Percentiles rank a stretch among this genome's conserved stretches.
Evolutionary conservation across 1,284 basidiomycete species (phyloP).

Genomic region (Fomitopsis palustris): DNA sequence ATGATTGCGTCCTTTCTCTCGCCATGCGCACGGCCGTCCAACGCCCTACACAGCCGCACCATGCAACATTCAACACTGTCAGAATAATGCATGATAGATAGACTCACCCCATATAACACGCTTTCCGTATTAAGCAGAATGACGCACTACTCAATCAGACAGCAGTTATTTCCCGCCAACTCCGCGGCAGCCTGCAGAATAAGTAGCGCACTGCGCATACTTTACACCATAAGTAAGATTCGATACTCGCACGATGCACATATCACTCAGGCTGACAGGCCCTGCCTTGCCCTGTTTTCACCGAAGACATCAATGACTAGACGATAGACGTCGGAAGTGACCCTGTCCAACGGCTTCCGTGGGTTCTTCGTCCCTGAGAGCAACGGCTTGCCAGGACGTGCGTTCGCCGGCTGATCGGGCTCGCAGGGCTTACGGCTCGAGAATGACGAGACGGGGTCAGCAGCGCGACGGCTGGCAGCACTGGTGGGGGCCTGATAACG

Average conservation of each 20-base stretch:
- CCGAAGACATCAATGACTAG: background rate
- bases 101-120: too few species aligned
- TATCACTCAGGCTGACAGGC: background rate
- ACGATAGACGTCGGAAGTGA: background rate
- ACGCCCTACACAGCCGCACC: too few species aligned
- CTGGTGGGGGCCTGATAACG: constrained; percentile 17
- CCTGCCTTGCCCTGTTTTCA: background rate
- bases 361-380: background rate
- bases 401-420: background rate
- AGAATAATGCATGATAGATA: too few species aligned
- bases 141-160: too few species aligned
- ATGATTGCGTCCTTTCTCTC: too few species aligned
- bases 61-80: too few species aligned
- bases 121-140: too few species aligned
- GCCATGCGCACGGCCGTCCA: too few species aligned
- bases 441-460: background rate
- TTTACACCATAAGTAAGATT: background rate
- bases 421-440: background rate
- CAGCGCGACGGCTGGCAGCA: constrained; percentile 11
- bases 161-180: too few species aligned
- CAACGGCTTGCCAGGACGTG: background rate
- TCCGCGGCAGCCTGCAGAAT: background rate
- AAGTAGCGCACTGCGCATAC: background rate
- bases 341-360: background rate
- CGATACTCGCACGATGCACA: background rate